Evolutionary conservation across 1,139 yeast genomes (phyloP).

Genomic region (Sugiyamaella sp.): DNA sequence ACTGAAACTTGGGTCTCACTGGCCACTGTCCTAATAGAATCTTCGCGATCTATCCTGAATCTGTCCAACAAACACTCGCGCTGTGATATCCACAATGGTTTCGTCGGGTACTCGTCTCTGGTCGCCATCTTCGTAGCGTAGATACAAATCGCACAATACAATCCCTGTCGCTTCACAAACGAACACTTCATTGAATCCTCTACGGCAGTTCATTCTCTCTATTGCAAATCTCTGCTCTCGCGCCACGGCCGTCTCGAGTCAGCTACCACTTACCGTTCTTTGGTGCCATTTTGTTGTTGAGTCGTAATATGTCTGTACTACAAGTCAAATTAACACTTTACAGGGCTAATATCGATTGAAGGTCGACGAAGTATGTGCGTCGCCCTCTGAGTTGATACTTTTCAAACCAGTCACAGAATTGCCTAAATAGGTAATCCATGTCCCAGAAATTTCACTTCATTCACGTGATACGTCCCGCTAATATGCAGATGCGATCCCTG

Average conservation of each 20-base stretch:
- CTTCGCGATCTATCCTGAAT: too few species aligned
- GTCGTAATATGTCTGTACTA: slow-evolving; percentile 18
- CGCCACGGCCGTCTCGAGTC: not conserved
- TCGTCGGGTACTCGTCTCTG: too few species aligned
- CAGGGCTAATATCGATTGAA: slow-evolving; percentile 11
- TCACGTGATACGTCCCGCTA: slow-evolving; percentile 8
- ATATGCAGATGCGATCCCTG: too few species aligned
- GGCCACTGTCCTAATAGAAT: too few species aligned
- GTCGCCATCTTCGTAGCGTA: too few species aligned
- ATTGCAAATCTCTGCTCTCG: not conserved
- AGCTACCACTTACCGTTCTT: slow-evolving; percentile 28
- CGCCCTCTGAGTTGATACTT: slow-evolving; percentile 6
- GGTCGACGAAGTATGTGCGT: slow-evolving; percentile 3
- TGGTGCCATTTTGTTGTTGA: slow-evolving; percentile 26
- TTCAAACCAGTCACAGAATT: not conserved
- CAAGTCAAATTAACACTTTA: slow-evolving; percentile 15
- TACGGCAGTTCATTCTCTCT: too few species aligned
- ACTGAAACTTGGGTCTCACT: too few species aligned
- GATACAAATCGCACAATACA: too few species aligned
- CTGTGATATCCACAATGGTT: too few species aligned
- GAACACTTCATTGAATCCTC: too few species aligned
- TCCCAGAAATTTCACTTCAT: not conserved
- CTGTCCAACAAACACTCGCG: too few species aligned
- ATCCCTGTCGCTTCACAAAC: too few species aligned
- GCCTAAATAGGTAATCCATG: not conserved